Evolutionary conservation across 148 eudicot genomes (phyloP), one percentile per base, ranked within the genome.

Genomic region (Amaranthus palmeri): DNA sequence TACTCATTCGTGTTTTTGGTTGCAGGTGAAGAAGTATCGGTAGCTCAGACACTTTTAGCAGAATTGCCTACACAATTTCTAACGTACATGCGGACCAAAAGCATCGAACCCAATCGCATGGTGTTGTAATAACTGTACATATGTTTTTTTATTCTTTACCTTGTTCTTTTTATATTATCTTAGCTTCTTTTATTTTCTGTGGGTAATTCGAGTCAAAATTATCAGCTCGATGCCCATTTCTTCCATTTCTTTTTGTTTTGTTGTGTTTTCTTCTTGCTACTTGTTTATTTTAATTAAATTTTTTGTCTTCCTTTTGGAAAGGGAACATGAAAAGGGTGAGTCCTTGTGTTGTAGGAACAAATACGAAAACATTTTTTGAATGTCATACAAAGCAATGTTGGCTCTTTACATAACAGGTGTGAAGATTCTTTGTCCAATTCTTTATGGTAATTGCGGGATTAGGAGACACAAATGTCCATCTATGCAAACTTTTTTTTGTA

Each of bases 21-120:
- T 80, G 87, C 92, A 95, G 99, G 82, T 80, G 97, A 93, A 75
- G 96, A 88, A 74, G 74, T 83, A 53, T 92, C 97, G 10, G 87
- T 92, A 56, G 90, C 89, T 67, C 92, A 95, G 75, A 82, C 96
- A 61, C 93, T 95, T 80, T 82, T 95, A 57, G 97, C 90, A 72
- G 97, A 95, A 81, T 67, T 95, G 73, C 99, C 99, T 9, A 69
- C 90, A 49, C 99, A 95, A 75, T 90, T 95, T 81, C 83, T 95
- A 83, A 77, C 85, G 36, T 95, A 89, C 88, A 86, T 95, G 92
- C 83, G 89, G 68, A 82, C 69, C 75, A 86, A 91, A 81, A 87
- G 86, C 52, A 89, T 95, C 79, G 80, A 74, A 59, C 99, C 92
- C 70, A 47, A 78, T 7, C 54, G 65, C 73, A 61, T 81, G 84